Evolutionary conservation across 139 green algal species (phyloP).

Genomic region (Zygnema cylindricum): DNA sequence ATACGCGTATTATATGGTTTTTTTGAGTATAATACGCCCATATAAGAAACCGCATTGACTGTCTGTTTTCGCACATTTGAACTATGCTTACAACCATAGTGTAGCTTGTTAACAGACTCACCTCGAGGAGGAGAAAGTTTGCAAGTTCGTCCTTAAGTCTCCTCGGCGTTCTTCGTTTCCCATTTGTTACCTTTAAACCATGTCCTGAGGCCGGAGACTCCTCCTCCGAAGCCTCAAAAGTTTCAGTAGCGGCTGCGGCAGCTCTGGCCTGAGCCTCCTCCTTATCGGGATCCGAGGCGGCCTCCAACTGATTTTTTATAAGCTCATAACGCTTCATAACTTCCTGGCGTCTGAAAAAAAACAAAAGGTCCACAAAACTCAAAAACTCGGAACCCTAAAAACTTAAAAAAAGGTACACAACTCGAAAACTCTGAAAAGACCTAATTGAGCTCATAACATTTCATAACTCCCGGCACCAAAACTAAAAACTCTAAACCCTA

Average conservation of each 20-base stretch:
- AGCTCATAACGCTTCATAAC: conserved; percentile 49
- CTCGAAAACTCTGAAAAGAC: too few relatives aligned
- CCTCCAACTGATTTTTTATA: conserved; percentile 37
- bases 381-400: too few relatives aligned
- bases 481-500: conserved; percentile 1
- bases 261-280: conserved; percentile 31
- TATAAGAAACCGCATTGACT: too few relatives aligned
- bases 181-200: neutral
- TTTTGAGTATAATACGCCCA: too few relatives aligned
- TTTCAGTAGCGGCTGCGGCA: conserved; percentile 24
- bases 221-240: conserved; percentile 41
- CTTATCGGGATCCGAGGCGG: conserved; percentile 30
- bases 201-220: neutral
- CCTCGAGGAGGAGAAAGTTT: neutral
- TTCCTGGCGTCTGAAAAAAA: conserved; percentile 61
- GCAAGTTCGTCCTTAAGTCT: neutral
- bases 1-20: too few relatives aligned
- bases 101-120: too few relatives aligned
- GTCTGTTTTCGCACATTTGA: too few relatives aligned
- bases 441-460: too few relatives aligned
- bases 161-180: neutral
- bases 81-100: too few relatives aligned
- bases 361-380: neutral
- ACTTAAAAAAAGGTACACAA: too few relatives aligned
- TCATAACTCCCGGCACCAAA: too few relatives aligned